Percentiles rank a stretch among this genome's conserved stretches.
phyloP scores from a whole-genome alignment of 2,329 filamentous ascomycete species.

The Teratosphaeria viscida region DNA sequence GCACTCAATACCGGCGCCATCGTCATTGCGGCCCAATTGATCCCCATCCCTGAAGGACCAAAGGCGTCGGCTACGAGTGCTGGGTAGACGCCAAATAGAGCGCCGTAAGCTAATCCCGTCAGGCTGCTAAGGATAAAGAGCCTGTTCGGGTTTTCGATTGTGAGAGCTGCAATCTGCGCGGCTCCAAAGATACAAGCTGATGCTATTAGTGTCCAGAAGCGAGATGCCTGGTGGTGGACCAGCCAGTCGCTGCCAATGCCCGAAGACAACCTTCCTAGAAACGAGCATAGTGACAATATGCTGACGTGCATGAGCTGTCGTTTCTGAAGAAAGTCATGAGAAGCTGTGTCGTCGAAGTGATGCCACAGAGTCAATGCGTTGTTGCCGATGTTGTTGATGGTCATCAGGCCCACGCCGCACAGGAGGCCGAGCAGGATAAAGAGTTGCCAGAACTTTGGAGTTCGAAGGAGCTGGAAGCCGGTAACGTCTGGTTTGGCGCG shows the following conservation, averaged over 20 bases:
- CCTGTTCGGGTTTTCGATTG: slow-evolving; percentile 63
- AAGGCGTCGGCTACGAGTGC: slow-evolving; percentile 81
- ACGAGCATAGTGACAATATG: slow-evolving; percentile 81
- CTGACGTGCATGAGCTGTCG: slow-evolving; percentile 88
- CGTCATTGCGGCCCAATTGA: slow-evolving; percentile 96
- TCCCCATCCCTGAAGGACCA: slow-evolving; percentile 75
- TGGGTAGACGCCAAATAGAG: slow-evolving; percentile 88
- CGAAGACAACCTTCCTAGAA: slow-evolving; percentile 61
- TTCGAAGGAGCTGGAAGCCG: slow-evolving; percentile 62
- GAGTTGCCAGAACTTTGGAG: slow-evolving; percentile 79
- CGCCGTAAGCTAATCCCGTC: slow-evolving; percentile 82
- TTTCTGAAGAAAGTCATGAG: slow-evolving; percentile 63
- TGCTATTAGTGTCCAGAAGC: slow-evolving; percentile 81
- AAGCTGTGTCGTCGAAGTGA: slow-evolving; percentile 64
- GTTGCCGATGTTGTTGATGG: slow-evolving; percentile 98
- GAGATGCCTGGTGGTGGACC: slow-evolving; percentile 68
- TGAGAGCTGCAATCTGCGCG: slow-evolving; percentile 68
- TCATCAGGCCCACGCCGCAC: slow-evolving; percentile 92
- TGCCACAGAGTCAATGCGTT: slow-evolving; percentile 77
- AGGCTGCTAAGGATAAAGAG: slow-evolving; percentile 71
- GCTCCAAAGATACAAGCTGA: slow-evolving; percentile 67
- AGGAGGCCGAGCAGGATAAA: slow-evolving; percentile 83
- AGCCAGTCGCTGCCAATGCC: slow-evolving; percentile 86
- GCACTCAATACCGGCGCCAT: slow-evolving; percentile 77
- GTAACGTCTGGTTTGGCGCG: slow-evolving; percentile 75